Conservation (phyloP, 2,329 filamentous ascomycete genomes). For the Ophiostoma angusticollis region DNA sequence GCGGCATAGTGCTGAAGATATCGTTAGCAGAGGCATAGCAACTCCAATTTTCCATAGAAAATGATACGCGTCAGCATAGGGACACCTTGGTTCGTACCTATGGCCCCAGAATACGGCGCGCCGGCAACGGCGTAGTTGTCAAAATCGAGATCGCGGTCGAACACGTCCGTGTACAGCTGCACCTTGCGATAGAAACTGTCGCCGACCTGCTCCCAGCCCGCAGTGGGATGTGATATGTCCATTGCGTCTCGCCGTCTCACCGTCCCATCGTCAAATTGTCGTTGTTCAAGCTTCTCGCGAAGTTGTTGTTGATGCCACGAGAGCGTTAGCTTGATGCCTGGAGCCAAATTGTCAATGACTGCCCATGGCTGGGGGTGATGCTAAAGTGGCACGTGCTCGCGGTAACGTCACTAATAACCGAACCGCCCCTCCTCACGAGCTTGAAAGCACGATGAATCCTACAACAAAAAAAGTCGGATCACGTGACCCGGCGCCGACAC, state of each 20-base stretch:
- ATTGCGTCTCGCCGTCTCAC: constrained; percentile 22
- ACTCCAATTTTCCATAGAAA: too few species aligned
- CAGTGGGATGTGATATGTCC: constrained; percentile 55
- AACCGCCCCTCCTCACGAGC: too few species aligned
- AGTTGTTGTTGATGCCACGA: background rate
- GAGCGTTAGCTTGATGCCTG: background rate
- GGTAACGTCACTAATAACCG: too few species aligned
- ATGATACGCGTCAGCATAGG: too few species aligned
- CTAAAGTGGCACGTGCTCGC: constrained; percentile 8
- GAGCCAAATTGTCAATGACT: background rate
- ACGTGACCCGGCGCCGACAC: too few species aligned
- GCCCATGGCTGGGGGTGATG: too few species aligned
- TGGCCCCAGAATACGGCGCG: constrained; percentile 83
- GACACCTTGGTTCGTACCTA: constrained; percentile 58
- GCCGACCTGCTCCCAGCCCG: constrained; percentile 88
- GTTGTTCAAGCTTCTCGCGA: background rate
- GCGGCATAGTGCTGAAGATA: constrained; percentile 60
- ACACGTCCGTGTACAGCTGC: constrained; percentile 83
- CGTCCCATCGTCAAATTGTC: constrained; percentile 3
- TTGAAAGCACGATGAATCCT: too few species aligned
- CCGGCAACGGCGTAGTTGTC: constrained; percentile 88
- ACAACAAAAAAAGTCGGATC: too few species aligned
- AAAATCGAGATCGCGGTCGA: constrained; percentile 84
- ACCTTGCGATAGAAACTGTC: constrained; percentile 93
- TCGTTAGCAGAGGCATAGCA: background rate